Evolutionary conservation across 2,329 filamentous ascomycete species (phyloP).

Genomic region (Phaeophleospora eucalypticola): DNA sequence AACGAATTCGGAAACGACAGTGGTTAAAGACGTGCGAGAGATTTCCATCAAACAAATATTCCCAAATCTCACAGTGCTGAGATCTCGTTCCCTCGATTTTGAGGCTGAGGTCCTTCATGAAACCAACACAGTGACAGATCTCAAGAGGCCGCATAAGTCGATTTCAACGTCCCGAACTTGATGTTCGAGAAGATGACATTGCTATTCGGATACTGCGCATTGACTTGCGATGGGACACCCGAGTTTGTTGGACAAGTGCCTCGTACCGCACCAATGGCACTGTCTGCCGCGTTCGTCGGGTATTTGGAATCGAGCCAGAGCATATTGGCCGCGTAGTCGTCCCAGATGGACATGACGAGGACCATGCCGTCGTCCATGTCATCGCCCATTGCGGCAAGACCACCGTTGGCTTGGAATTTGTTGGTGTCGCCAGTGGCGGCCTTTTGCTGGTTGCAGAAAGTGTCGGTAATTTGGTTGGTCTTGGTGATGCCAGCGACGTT

Average conservation of each 20-base stretch:
- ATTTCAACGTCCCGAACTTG: slow-evolving; percentile 2
- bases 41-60: no score
- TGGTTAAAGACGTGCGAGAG: no score
- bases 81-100: no score
- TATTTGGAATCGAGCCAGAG: slow-evolving; percentile 61
- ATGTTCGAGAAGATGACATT: slow-evolving; percentile 3
- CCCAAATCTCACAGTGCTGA: no score
- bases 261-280: background rate
- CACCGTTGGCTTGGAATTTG: slow-evolving; percentile 53
- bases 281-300: no score
- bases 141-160: no score
- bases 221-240: background rate
- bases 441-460: slow-evolving; percentile 48
- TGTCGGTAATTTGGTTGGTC: slow-evolving; percentile 52
- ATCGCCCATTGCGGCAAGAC: slow-evolving; percentile 50
- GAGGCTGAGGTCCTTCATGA: no score
- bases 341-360: slow-evolving; percentile 62
- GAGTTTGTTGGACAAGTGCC: background rate
- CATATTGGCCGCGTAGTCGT: slow-evolving; percentile 66
- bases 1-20: no score
- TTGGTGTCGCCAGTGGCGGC: slow-evolving; percentile 33
- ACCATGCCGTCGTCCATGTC: slow-evolving; percentile 58
- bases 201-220: background rate
- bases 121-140: no score
- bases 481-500: slow-evolving; percentile 46